phyloP scores from a whole-genome alignment of 78 protist species.

The Carpediemonas membranifera region DNA sequence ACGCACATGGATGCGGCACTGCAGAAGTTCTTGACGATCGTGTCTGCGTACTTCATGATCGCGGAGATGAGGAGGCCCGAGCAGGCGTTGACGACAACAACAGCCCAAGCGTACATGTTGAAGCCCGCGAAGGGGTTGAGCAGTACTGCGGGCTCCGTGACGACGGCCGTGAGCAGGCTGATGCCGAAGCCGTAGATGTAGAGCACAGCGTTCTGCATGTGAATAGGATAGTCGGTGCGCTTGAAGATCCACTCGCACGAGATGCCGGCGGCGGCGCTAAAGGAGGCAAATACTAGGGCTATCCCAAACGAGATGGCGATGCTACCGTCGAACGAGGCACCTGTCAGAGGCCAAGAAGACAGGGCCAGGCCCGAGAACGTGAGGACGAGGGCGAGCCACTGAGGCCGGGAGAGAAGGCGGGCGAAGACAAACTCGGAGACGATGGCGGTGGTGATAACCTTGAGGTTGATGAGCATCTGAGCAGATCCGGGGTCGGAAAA shows the following conservation, averaged over 20 bases:
- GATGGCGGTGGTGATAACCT: no score
- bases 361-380: conserved; percentile 3
- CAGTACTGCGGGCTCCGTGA: no score
- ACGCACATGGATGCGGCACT: conserved; percentile 1
- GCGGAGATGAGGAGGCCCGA: conserved; percentile 14
- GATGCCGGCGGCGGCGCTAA: conserved; percentile 2
- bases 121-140: background rate
- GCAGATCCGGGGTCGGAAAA: background rate
- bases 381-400: conserved; percentile 1
- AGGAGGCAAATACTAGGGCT: background rate
- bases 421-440: no score
- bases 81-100: conserved; percentile 2
- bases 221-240: background rate
- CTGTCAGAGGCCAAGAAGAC: background rate
- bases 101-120: background rate
- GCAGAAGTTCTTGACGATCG: conserved; percentile 7
- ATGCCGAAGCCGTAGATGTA: background rate
- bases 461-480: background rate
- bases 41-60: conserved; percentile 15
- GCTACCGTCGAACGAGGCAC: background rate
- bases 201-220: conserved; percentile 1
- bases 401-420: background rate
- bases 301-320: background rate
- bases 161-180: background rate
- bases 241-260: conserved; percentile 2